Conservation (phyloP, 2,329 filamentous ascomycete genomes). For the Paraphoma sp. region DNA sequence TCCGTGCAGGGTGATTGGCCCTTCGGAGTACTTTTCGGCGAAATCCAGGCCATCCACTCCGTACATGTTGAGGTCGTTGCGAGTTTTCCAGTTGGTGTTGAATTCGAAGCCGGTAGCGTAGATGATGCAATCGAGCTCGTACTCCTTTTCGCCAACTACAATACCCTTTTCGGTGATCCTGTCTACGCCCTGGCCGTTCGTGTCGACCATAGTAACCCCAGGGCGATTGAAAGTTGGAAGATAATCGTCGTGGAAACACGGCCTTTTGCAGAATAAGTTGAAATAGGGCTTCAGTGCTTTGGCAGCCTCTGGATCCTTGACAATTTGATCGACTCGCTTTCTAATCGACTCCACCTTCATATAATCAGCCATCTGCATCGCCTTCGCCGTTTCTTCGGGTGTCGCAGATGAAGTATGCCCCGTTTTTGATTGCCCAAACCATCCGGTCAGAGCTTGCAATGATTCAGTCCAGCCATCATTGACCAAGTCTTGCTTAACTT, state of each 20-base stretch:
- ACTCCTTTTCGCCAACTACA: slow-evolving; percentile 56
- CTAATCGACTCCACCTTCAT: slow-evolving; percentile 54
- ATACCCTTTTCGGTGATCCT: slow-evolving; percentile 49
- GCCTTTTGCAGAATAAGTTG: slow-evolving; percentile 68
- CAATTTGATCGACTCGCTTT: slow-evolving; percentile 54
- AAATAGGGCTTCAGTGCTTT: slow-evolving; percentile 66
- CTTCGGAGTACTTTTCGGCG: too few relatives aligned
- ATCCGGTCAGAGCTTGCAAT: slow-evolving; percentile 16
- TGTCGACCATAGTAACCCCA: slow-evolving; percentile 68
- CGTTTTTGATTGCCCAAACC: slow-evolving; percentile 7
- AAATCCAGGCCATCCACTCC: too few relatives aligned
- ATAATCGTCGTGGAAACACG: slow-evolving; percentile 67
- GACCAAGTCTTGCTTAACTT: slow-evolving; percentile 51
- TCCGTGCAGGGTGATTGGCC: too few relatives aligned
- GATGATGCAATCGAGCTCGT: slow-evolving; percentile 57
- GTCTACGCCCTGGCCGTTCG: slow-evolving; percentile 60
- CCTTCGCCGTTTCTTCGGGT: slow-evolving; percentile 19
- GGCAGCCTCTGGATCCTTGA: slow-evolving; percentile 60
- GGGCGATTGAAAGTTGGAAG: slow-evolving; percentile 64
- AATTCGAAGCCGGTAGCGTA: slow-evolving; percentile 56
- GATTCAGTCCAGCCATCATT: slow-evolving; percentile 58
- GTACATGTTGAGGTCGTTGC: too few relatives aligned
- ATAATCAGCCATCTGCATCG: slow-evolving; percentile 35
- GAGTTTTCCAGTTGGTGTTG: slow-evolving; percentile 29
- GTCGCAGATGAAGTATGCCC: too few relatives aligned